phyloP scores from a whole-genome alignment of 805 yeast genomes.

The Ogataea pini region DNA sequence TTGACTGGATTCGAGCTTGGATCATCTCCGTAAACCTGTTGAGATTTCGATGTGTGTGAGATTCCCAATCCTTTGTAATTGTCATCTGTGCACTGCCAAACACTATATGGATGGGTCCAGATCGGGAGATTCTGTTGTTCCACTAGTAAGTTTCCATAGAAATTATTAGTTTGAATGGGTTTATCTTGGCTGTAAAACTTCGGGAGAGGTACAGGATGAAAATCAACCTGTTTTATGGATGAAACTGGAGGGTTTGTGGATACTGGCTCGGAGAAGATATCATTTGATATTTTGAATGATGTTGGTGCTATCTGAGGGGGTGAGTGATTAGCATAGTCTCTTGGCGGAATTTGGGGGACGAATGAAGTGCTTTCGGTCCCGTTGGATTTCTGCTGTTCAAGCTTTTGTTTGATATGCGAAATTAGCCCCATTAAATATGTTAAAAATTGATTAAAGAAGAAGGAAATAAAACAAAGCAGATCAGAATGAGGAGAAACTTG shows the following conservation, averaged over 20 bases:
- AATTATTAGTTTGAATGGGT: constrained; percentile 70
- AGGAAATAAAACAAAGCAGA: background rate
- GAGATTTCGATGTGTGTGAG: constrained; percentile 58
- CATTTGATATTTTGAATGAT: constrained; percentile 3
- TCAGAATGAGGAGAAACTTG: background rate
- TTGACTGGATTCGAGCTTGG: constrained; percentile 42
- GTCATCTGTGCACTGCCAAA: constrained; percentile 56
- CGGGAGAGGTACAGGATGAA: constrained; percentile 68
- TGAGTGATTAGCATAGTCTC: constrained; percentile 21
- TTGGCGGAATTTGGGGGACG: constrained; percentile 30
- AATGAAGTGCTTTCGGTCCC: too few relatives aligned
- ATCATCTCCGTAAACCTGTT: constrained; percentile 71
- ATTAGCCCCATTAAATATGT: constrained; percentile 28
- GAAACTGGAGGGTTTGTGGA: constrained; percentile 23
- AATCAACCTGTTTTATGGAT: constrained; percentile 47
- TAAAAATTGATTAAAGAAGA: background rate
- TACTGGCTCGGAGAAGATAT: constrained; percentile 26
- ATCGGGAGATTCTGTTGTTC: constrained; percentile 67
- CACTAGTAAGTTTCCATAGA: constrained; percentile 70
- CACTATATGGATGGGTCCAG: constrained; percentile 81
- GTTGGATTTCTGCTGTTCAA: constrained; percentile 14
- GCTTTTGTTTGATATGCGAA: constrained; percentile 18
- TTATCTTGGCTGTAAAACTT: constrained; percentile 47
- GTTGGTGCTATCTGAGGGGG: background rate
- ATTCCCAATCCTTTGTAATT: constrained; percentile 60